These are phyloP conservation scores for Pyronema omphalodes DNA, from an alignment of 495 filamentous ascomycete species.

Conservation along the genomic window DNA sequence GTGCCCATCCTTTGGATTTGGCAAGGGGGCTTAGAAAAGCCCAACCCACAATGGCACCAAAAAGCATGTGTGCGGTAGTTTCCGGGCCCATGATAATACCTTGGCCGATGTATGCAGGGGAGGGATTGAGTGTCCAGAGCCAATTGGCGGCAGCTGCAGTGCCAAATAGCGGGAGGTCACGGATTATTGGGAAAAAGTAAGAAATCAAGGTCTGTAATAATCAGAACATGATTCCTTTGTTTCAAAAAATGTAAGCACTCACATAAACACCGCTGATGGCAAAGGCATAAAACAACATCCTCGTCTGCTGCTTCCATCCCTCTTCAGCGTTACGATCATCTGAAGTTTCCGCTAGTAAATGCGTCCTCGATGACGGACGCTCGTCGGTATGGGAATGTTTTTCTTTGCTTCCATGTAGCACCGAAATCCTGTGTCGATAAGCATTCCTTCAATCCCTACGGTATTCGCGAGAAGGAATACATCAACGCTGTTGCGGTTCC, in stretches of 20 bases:
- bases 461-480: slow-evolving; percentile 42
- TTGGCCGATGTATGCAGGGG: slow-evolving; percentile 80
- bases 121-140: slow-evolving; percentile 94
- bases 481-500: slow-evolving; percentile 90
- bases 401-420: slow-evolving; percentile 8
- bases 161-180: slow-evolving; percentile 73
- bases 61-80: slow-evolving; percentile 87
- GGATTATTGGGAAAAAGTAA: slow-evolving; percentile 76
- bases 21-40: slow-evolving; percentile 76
- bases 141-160: slow-evolving; percentile 52
- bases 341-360: not conserved
- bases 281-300: slow-evolving; percentile 29
- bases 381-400: not conserved
- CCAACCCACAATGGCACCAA: slow-evolving; percentile 85
- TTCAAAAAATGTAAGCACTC: slow-evolving; percentile 31
- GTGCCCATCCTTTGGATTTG: slow-evolving; percentile 72
- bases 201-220: slow-evolving; percentile 53
- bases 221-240: slow-evolving; percentile 2
- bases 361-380: not conserved
- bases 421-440: slow-evolving; percentile 34
- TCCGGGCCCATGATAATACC: slow-evolving; percentile 76
- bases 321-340: not conserved
- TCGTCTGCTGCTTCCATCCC: slow-evolving; percentile 35
- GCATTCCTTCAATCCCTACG: slow-evolving; percentile 3
- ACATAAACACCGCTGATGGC: slow-evolving; percentile 18